Evolutionary conservation across 345 rosid genomes (phyloP), one percentile per base, ranked within the genome.

Genomic region (Acer yangbiense): DNA sequence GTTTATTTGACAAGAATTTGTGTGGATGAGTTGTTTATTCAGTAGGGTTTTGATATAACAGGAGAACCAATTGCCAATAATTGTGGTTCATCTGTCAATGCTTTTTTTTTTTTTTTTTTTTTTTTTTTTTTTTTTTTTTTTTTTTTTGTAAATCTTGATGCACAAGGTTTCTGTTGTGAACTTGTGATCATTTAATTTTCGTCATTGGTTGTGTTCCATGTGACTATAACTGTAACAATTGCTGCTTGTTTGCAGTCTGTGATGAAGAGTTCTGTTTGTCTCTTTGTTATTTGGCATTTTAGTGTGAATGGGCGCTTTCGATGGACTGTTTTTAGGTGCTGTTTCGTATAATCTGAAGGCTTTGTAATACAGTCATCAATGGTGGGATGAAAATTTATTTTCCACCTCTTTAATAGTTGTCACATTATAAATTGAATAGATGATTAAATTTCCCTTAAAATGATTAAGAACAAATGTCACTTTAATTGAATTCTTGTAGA

Each of bases 111-210:
- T 73, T 32, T 63, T 78, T 3, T 48, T 1, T 48, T n/a, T 18
- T 73, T 32, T 32, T 78, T 62, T 8, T 73, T 79, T n/a, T n/a
- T n/a, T 63, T 78, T 3, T 48, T 1, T 48, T n/a, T 18, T 73
- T 32, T 32, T 78, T 62, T 8, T 73, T 79, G 55, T 23, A 35
- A 11, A 54, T 54, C 58, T 54, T 54, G 7, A 16, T 54, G 58
- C 58, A 14, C n/a, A 54, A 54, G 55, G 55, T 50, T 29, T 64
- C 16, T 43, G 43, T 41, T 6, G 25, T 48, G 68, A 29, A 29
- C 74, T 41, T 6, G 41, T 48, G 68, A 29, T 55, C 74, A 41
- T 72, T 72, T 64, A 20, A 72, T 7, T 58, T 14, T 61, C 18
- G 9, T 16, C 23, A 14, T 6, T 32, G 0, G 0, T 32, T 12